Base-by-base conservation (phyloP, 2,329 filamentous ascomycete genomes). In the Paecilomyces niveus region DNA sequence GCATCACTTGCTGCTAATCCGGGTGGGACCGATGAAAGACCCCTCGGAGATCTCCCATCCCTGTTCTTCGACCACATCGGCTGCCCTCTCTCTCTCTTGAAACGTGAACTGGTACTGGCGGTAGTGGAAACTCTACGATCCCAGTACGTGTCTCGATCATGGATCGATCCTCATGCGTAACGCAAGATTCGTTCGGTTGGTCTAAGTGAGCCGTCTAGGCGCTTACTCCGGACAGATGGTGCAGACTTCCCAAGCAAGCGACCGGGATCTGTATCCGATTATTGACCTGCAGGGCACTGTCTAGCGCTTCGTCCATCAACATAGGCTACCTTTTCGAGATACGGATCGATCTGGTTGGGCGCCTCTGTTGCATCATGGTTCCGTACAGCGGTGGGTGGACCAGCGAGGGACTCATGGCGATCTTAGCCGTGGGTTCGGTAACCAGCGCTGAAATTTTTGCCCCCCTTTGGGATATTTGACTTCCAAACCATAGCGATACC, bases 1-100 rank as follows among this genome's bases (percentile, higher is more conserved):
- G 39, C 54, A 15, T 33, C 26, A 4, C 54, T 33, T 18, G 50
- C 50, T 13, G 22, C 32, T 55, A 45, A 39, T 39, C 32, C 21
- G n/a, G 15, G 22, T 31, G 32, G 22, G 32, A 55, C 54, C 54
- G 29, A 55, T 39, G 33, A 45, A 45, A 31, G 22, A 55, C 22
- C 54, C 54, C 54, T 15, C 49, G 32, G 24, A 55, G 54, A 55
- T 55, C 54, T 55, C 24, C 54, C 54, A 55, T 45, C 54, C 54
- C 54, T 55, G 54, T 26, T 35, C 22, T 39, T 52, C 50, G 29
- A 49, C 54, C 32, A n/a, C 32, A 9, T 11, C 24, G 32, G 54
- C 29, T 15, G 54, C 21, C 21, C n/a, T 5, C 53, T 35, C 33
- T 33, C 53, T 31, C 21, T 29, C 50, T 52, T 21, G 50, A 52